These are phyloP conservation scores for Fragaria nilgerrensis DNA, from an alignment of 306 rosid genomes.

Conservation along the genomic window DNA sequence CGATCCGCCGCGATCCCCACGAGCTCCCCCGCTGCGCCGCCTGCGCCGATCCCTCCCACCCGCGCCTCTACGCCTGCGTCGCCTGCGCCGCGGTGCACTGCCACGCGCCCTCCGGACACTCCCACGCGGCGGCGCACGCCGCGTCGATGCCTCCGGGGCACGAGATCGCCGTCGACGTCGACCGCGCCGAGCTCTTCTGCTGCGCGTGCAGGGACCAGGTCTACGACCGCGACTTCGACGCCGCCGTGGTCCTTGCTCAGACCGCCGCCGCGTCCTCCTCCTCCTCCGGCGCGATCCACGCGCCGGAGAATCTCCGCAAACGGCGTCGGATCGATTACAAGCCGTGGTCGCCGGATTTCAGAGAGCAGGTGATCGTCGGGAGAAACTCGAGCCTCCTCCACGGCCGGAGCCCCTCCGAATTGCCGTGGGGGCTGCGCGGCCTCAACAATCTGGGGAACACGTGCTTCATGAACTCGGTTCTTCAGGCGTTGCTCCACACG, in stretches of 20 bases:
- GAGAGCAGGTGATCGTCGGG: conserved; percentile 51
- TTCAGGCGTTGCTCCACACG: conserved; percentile 90
- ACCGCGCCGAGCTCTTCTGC: conserved; percentile 94
- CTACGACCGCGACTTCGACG: conserved; percentile 89
- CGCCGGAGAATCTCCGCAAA: conserved; percentile 80
- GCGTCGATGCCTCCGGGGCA: conserved; percentile 63
- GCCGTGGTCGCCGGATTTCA: conserved; percentile 74
- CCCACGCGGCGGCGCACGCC: conserved; percentile 82
- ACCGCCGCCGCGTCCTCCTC: conserved; percentile 50
- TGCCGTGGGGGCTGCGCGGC: conserved; percentile 86
- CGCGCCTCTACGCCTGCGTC: conserved; percentile 69
- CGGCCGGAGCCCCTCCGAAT: conserved; percentile 23
- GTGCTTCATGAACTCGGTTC: conserved; percentile 91
- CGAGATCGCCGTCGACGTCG: conserved; percentile 89
- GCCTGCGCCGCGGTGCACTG: conserved; percentile 77
- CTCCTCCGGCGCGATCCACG: conserved; percentile 25
- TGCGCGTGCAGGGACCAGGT: conserved; percentile 86
- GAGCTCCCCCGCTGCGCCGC: conserved; percentile 64
- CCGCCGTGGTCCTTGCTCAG: conserved; percentile 75
- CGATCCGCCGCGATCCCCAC: conserved; percentile 70
- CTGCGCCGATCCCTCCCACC: conserved; percentile 49
- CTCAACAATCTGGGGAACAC: conserved; percentile 87
- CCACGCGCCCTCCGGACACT: conserved; percentile 40
- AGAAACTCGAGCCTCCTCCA: conserved; percentile 47
- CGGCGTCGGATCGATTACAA: conserved; percentile 75